Percentiles rank a stretch among this genome's conserved stretches.
These are phyloP conservation scores for Alternaria angustiovoidea DNA, from an alignment of 2,329 filamentous ascomycete species.

Conservation along the genomic window DNA sequence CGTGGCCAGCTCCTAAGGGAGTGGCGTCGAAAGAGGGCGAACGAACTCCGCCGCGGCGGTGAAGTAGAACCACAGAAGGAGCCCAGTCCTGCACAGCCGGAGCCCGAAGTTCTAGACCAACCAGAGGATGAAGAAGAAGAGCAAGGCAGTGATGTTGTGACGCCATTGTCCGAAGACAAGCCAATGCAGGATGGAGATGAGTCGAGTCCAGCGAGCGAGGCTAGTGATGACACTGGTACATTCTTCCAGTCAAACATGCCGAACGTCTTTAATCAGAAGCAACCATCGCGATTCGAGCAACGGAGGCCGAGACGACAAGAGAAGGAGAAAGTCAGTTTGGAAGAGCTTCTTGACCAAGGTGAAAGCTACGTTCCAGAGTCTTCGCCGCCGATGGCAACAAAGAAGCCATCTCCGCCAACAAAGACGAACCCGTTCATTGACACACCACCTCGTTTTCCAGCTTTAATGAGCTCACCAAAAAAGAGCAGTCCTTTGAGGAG, in stretches of 20 bases:
- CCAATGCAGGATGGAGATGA: constrained; percentile 24
- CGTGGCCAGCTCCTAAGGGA: constrained; percentile 54
- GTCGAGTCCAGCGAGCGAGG: constrained; percentile 30
- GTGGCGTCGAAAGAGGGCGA: constrained; percentile 53
- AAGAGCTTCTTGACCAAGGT: constrained; percentile 41
- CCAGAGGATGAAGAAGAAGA: constrained; percentile 25
- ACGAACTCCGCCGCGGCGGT: constrained; percentile 50
- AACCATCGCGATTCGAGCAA: constrained; percentile 23
- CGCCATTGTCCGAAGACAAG: constrained; percentile 12
- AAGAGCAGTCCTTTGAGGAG: constrained; percentile 47
- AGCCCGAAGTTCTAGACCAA: constrained; percentile 8
- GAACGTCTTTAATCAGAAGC: constrained; percentile 35
- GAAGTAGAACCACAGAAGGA: constrained; percentile 40
- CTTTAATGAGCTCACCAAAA: constrained; percentile 36
- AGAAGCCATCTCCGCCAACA: constrained; percentile 22
- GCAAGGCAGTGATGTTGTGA: constrained; percentile 17
- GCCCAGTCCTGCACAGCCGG: constrained; percentile 4
- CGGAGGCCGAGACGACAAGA: constrained; percentile 33
- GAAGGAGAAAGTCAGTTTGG: constrained; percentile 42
- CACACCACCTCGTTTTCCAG: constrained; percentile 42
- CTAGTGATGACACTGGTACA: constrained; percentile 48
- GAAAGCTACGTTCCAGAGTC: constrained; percentile 45
- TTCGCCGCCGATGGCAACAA: constrained; percentile 32
- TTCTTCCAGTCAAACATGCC: constrained; percentile 49
- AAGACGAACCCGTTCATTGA: constrained; percentile 43